phyloP scores from a whole-genome alignment of 768 basidiomycete genomes.

The Podaxis rugospora region DNA sequence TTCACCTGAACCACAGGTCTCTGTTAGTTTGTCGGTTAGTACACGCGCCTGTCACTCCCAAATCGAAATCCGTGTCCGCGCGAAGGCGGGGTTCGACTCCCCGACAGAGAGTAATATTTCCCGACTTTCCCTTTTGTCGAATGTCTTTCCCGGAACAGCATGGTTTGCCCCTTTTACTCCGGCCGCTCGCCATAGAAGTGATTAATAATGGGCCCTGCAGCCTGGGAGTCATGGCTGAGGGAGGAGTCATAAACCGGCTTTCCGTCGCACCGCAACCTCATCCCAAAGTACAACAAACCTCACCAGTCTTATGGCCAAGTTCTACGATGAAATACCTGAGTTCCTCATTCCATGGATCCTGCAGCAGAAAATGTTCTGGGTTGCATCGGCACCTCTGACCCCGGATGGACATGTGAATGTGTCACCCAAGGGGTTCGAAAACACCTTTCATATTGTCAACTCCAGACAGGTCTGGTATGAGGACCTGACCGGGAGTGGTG shows the following conservation, averaged over 20 bases:
- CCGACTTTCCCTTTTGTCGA: too few species aligned
- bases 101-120: constrained; percentile 5
- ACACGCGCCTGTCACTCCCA: constrained; percentile 14
- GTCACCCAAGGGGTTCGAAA: constrained; percentile 50
- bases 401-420: constrained; percentile 58
- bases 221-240: too few species aligned
- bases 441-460: constrained; percentile 47
- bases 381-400: constrained; percentile 56
- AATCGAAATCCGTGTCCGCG: not conserved
- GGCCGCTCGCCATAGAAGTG: too few species aligned
- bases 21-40: constrained; percentile 17
- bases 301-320: constrained; percentile 44
- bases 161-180: too few species aligned
- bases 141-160: too few species aligned
- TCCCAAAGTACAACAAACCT: not conserved
- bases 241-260: not conserved
- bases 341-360: constrained; percentile 47
- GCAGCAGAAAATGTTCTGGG: constrained; percentile 60
- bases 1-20: not conserved
- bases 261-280: not conserved
- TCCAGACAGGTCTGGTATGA: constrained; percentile 60
- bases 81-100: constrained; percentile 17
- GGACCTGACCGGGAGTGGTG: constrained; percentile 61
- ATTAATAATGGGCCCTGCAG: too few species aligned
- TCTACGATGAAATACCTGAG: constrained; percentile 48